Conservation (phyloP, 805 yeast genomes). For the Hanseniaspora singularis region DNA sequence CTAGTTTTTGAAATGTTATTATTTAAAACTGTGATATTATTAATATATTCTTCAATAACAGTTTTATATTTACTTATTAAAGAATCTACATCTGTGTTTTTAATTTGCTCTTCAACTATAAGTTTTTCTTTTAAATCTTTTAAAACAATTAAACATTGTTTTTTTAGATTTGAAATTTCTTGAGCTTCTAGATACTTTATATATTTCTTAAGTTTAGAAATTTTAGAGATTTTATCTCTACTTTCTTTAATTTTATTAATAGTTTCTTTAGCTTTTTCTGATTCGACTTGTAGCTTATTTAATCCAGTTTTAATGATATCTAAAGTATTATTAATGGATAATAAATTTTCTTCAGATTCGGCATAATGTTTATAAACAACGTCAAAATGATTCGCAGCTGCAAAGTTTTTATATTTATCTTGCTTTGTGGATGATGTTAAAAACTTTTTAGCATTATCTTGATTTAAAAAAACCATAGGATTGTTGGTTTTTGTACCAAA, state of each 20-base stretch:
- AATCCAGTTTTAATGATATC: constrained; percentile 32
- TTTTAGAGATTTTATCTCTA: constrained; percentile 8
- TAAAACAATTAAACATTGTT: too few species aligned
- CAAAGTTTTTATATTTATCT: constrained; percentile 59
- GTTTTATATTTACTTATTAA: too few species aligned
- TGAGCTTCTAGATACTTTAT: neutral
- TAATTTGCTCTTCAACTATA: neutral
- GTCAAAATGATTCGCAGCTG: constrained; percentile 13
- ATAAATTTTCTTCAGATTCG: constrained; percentile 29
- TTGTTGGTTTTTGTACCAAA: constrained; percentile 75
- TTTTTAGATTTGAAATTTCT: too few species aligned
- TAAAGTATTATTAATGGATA: constrained; percentile 32
- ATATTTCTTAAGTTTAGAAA: constrained; percentile 1
- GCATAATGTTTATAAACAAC: constrained; percentile 31
- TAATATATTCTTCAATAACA: neutral
- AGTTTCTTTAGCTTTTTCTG: constrained; percentile 33
- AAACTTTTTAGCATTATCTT: constrained; percentile 86
- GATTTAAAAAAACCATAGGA: constrained; percentile 85
- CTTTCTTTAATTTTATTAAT: constrained; percentile 27
- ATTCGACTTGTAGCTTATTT: constrained; percentile 31
- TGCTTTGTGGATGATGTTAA: constrained; percentile 62
- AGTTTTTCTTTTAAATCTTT: neutral
- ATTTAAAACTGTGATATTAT: neutral
- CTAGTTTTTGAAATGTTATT: neutral
- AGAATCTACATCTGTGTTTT: neutral